These are phyloP conservation scores for Camelina sativa DNA, from an alignment of 345 rosid species.

Conservation along the genomic window DNA sequence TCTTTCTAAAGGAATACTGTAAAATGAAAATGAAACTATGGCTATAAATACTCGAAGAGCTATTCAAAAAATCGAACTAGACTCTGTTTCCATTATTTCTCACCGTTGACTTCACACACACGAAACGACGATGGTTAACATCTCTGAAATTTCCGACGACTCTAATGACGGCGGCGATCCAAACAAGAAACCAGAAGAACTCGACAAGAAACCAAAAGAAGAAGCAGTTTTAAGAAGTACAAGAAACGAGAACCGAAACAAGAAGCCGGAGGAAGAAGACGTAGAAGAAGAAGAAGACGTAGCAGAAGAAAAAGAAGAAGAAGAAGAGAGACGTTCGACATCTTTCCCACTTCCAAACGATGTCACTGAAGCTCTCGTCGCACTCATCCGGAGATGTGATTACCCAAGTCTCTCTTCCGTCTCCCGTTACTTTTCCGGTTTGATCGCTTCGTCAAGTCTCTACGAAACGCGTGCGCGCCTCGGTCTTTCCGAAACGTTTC, in stretches of 20 bases:
- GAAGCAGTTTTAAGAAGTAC: neutral
- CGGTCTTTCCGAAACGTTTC: neutral
- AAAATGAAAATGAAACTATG: neutral
- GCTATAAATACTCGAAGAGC: neutral
- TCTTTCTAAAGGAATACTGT: too few relatives aligned
- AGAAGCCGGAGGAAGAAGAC: neutral
- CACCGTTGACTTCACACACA: neutral
- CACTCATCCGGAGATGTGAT: neutral
- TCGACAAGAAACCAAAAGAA: neutral
- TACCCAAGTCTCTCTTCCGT: neutral
- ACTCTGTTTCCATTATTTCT: neutral
- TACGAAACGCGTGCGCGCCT: neutral
- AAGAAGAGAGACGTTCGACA: neutral
- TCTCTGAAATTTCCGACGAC: neutral
- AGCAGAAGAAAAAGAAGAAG: neutral
- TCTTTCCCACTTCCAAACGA: neutral
- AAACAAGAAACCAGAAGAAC: neutral
- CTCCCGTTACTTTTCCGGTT: neutral
- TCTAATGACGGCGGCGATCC: neutral
- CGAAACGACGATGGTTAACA: neutral
- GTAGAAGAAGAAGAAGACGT: neutral
- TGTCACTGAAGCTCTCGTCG: neutral
- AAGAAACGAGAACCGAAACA: neutral
- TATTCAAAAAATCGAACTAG: neutral
- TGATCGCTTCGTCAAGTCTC: neutral